Evolutionary conservation across 768 basidiomycete species (phyloP).

Genomic region (Leccinum rimulosum): DNA sequence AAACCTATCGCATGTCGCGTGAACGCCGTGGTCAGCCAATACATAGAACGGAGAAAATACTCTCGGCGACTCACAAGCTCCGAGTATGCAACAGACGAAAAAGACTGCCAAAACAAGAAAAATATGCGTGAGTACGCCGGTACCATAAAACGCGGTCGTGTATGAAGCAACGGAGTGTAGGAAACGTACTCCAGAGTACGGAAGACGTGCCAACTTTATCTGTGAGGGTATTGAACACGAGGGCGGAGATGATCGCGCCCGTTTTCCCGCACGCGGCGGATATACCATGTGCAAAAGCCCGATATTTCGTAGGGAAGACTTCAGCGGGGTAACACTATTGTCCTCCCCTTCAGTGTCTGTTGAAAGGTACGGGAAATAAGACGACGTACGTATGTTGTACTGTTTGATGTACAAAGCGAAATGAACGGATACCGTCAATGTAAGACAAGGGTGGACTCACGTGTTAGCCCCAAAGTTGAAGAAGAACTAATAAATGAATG

Average conservation of each 20-base stretch:
- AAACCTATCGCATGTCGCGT: slow-evolving; percentile 19
- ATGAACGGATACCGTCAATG: not conserved
- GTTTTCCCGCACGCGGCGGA: slow-evolving; percentile 72
- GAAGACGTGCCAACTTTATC: slow-evolving; percentile 59
- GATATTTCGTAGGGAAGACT: slow-evolving; percentile 76
- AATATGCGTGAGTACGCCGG: not conserved
- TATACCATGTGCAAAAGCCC: slow-evolving; percentile 71
- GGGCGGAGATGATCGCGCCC: slow-evolving; percentile 74
- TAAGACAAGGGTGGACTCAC: slow-evolving; percentile 31
- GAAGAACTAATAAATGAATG: slow-evolving; percentile 51
- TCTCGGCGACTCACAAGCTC: slow-evolving; percentile 39
- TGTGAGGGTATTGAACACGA: slow-evolving; percentile 67
- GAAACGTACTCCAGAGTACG: slow-evolving; percentile 67
- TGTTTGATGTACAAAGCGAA: slow-evolving; percentile 14
- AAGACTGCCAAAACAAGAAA: slow-evolving; percentile 47
- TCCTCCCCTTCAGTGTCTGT: slow-evolving; percentile 3
- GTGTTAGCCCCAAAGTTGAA: slow-evolving; percentile 81
- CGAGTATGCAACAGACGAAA: slow-evolving; percentile 59
- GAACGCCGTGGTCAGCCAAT: not conserved
- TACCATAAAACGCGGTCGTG: not conserved
- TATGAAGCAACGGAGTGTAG: not conserved
- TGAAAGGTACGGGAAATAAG: no score
- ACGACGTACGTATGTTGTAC: slow-evolving; percentile 50
- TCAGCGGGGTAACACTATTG: slow-evolving; percentile 68
- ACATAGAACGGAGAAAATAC: no score